These are phyloP conservation scores for Pichia sp. DNA, from an alignment of 1,139 yeast species.

Conservation along the genomic window DNA sequence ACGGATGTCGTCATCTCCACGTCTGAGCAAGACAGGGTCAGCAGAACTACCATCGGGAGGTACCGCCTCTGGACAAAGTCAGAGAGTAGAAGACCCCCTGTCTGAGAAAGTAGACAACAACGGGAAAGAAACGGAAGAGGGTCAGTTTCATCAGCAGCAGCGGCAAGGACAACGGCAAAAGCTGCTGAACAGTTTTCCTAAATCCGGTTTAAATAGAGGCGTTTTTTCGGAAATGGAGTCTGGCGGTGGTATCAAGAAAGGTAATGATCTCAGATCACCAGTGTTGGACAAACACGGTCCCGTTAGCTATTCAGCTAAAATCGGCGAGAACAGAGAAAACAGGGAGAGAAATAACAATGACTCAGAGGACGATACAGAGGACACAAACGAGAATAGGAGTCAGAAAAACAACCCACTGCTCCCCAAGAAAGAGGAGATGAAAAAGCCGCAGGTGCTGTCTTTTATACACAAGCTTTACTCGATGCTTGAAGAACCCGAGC, in stretches of 20 bases:
- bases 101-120: background rate
- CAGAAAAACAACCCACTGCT: background rate
- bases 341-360: conserved; percentile 3
- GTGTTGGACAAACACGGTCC: background rate
- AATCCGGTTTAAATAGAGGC: too few species aligned
- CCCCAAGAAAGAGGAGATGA: conserved; percentile 5
- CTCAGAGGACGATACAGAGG: background rate
- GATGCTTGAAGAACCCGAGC: conserved; percentile 52
- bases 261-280: background rate
- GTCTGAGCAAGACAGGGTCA: background rate
- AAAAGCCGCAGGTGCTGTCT: conserved; percentile 36
- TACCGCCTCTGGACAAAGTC: background rate
- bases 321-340: background rate
- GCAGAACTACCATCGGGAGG: background rate
- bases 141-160: too few species aligned
- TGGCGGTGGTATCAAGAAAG: background rate
- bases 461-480: conserved; percentile 58
- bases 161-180: too few species aligned
- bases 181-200: too few species aligned
- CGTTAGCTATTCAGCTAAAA: background rate
- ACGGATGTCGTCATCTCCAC: background rate
- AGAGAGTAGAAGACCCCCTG: background rate
- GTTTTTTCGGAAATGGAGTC: too few species aligned
- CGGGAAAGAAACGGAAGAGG: too few species aligned
- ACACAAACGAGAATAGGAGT: background rate